These are phyloP conservation scores for Ustilago nuda DNA, from an alignment of 1,284 basidiomycete species.

Conservation along the genomic window DNA sequence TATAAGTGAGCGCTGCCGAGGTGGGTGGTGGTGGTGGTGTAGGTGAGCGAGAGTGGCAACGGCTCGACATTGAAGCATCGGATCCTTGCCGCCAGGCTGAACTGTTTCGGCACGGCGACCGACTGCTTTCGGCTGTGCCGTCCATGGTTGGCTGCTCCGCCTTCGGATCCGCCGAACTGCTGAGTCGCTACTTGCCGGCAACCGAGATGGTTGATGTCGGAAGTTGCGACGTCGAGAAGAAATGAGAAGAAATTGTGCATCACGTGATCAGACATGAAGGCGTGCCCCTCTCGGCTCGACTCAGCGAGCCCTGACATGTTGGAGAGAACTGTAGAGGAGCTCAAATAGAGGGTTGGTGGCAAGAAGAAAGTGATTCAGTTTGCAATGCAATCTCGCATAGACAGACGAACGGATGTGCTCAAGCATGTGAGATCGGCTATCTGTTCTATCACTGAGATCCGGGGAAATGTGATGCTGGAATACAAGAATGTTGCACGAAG, in stretches of 20 bases:
- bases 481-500: not conserved
- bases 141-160: conserved; percentile 7
- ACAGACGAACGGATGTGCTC: no score
- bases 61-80: not conserved
- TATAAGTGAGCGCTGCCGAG: conserved; percentile 4
- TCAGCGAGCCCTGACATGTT: no score
- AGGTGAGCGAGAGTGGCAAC: not conserved
- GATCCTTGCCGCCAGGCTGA: conserved; percentile 2
- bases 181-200: not conserved
- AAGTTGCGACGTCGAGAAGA: not conserved
- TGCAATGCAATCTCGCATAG: no score
- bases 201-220: not conserved
- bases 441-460: not conserved
- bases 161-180: not conserved
- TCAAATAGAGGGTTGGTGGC: no score
- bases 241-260: not conserved
- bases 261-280: not conserved
- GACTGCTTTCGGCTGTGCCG: conserved; percentile 15
- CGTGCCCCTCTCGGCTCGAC: no score
- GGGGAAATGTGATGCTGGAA: not conserved
- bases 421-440: not conserved
- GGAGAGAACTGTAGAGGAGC: no score
- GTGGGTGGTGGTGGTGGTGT: not conserved
- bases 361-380: no score
- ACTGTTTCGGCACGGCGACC: not conserved